Base-by-base conservation (phyloP, 2,329 filamentous ascomycete species). In the Fusarium drepaniforme region DNA sequence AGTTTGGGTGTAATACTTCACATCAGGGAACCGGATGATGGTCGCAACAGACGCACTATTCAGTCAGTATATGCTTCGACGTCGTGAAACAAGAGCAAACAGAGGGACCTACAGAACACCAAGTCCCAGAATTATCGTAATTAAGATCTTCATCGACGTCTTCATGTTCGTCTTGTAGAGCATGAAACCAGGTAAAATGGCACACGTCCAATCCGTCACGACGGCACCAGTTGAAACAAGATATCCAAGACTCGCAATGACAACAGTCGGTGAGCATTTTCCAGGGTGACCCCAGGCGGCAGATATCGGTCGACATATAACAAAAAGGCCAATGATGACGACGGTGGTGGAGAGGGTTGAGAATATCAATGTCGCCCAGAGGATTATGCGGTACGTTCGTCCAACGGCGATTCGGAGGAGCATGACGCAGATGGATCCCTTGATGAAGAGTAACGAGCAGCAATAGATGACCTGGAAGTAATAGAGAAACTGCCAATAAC, bases 41-140 rank as follows among this genome's bases (percentile, higher is more conserved):
- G 71, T 76, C 15, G 56, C 64, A 0, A 76, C 18, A 2, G 74
- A 76, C 3, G 74, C 74, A 18, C 74, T 76, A 3, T 42, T 11
- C 1, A 11, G 21, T 68, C n/a, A 40, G 38, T 8, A n/a, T 40
- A n/a, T 37, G 28, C n/a, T 5, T n/a, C n/a, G 7, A 63, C 12
- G 6, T 6, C 4, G 0, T 2, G 1, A 13, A 1, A 7, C 58
- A 38, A 18, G 6, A 12, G 8, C 5, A 0, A 18, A n/a, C 49
- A n/a, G 4, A 0, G 15, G 8, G 35, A 59, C 57, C 9, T 42
- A 59, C 57, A 59, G 35, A 28, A 59, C 35, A 28, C 57, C 57
- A 7, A 59, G 3, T 1, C 57, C 57, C 16, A 59, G 23, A 21
- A 59, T 59, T 9, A 40, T 40, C 0, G 57, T 59, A 13, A 59